These are phyloP conservation scores for Aspergillus quadrilineatus DNA, from an alignment of 2,329 filamentous ascomycete species.

Conservation along the genomic window DNA sequence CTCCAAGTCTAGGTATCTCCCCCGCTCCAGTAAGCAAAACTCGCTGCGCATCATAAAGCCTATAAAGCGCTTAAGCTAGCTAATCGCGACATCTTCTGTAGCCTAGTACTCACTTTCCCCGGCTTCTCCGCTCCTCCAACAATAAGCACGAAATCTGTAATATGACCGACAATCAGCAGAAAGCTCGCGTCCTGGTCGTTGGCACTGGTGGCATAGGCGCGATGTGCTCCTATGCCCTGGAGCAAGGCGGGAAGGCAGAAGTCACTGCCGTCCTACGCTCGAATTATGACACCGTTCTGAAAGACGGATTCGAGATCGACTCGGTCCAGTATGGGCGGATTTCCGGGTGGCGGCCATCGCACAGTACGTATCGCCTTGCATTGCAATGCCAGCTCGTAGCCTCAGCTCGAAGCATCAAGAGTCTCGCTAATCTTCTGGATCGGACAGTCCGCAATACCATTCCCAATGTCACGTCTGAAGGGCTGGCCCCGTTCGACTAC, in stretches of 20 bases:
- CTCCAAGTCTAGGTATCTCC: background rate
- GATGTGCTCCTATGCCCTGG: background rate
- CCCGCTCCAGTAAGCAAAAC: background rate
- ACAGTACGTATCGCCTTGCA: background rate
- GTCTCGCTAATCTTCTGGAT: background rate
- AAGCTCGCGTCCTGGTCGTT: background rate
- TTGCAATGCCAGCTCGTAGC: background rate
- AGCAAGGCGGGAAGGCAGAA: background rate
- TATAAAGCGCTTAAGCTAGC: background rate
- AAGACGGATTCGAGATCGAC: background rate
- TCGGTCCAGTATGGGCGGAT: background rate
- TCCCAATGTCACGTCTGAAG: slow-evolving; percentile 41
- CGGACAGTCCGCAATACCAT: slow-evolving; percentile 37
- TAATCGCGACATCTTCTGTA: background rate
- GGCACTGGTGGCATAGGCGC: background rate
- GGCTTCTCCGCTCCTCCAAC: background rate
- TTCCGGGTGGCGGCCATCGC: background rate
- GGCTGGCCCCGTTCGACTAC: slow-evolving; percentile 49
- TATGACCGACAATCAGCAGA: background rate
- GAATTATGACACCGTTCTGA: background rate
- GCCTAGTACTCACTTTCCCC: background rate
- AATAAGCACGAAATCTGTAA: background rate
- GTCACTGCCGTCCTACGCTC: background rate
- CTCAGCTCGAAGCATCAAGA: background rate
- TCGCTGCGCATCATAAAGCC: background rate